phyloP scores from a whole-genome alignment of 768 basidiomycete species.

The Lactarius indigo region DNA sequence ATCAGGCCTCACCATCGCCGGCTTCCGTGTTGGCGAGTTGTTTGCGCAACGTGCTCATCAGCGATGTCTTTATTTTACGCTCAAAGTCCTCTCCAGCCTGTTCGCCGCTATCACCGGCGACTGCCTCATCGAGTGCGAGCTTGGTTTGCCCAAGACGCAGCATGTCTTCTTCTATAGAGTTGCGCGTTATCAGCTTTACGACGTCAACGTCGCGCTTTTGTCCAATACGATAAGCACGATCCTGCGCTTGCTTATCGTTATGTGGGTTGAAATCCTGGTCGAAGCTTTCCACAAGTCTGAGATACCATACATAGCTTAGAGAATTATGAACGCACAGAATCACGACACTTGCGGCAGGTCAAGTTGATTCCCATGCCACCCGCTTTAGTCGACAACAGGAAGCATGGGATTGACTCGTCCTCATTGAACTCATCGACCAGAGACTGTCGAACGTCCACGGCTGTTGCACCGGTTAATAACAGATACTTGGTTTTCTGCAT shows the following conservation, averaged over 20 bases:
- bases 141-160: slow-evolving; percentile 84
- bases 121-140: slow-evolving; percentile 88
- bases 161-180: slow-evolving; percentile 98
- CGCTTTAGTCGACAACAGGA: slow-evolving; percentile 88
- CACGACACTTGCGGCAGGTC: slow-evolving; percentile 91
- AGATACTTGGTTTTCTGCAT: slow-evolving; percentile 70
- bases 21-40: slow-evolving; percentile 40
- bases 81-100: slow-evolving; percentile 53
- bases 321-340: slow-evolving; percentile 59
- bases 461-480: slow-evolving; percentile 87
- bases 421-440: slow-evolving; percentile 95
- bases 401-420: slow-evolving; percentile 79
- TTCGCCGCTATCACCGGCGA: slow-evolving; percentile 72
- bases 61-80: slow-evolving; percentile 75
- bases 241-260: slow-evolving; percentile 97
- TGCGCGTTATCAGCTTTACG: slow-evolving; percentile 86
- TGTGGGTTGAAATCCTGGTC: slow-evolving; percentile 98
- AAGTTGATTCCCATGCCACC: slow-evolving; percentile 97
- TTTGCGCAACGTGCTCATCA: slow-evolving; percentile 80
- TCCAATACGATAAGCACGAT: slow-evolving; percentile 95
- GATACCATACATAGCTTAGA: slow-evolving; percentile 1
- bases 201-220: slow-evolving; percentile 94
- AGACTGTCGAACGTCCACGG: slow-evolving; percentile 89
- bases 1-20: slow-evolving; percentile 2
- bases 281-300: slow-evolving; percentile 50